A percentile compares a stretch with the other conserved stretches of the same genome.
These are phyloP conservation scores for Botrytis galanthina DNA, from an alignment of 2,329 filamentous ascomycete genomes.

Conservation along the genomic window DNA sequence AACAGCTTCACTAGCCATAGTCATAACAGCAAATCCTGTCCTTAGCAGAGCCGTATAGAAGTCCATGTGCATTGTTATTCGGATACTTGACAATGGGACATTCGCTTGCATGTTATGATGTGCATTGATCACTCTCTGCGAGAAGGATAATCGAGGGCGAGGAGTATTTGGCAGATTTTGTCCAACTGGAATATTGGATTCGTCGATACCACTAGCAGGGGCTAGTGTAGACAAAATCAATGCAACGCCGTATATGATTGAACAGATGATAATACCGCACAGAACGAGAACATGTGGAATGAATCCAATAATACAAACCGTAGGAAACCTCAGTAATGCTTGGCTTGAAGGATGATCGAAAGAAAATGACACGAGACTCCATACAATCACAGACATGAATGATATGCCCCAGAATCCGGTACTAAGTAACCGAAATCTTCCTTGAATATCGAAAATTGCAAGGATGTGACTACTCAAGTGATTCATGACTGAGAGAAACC, in stretches of 20 bases:
- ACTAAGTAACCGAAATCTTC: constrained; percentile 75
- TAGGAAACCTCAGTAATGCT: constrained; percentile 82
- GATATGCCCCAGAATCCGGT: constrained; percentile 87
- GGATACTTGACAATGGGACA: constrained; percentile 76
- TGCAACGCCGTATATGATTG: constrained; percentile 73
- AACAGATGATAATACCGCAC: constrained; percentile 72
- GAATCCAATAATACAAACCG: constrained; percentile 91
- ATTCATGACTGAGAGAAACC: constrained; percentile 84
- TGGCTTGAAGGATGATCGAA: constrained; percentile 58
- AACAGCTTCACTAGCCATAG: constrained; percentile 91
- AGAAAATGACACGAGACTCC: constrained; percentile 66
- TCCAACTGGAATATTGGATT: constrained; percentile 41
- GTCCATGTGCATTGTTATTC: constrained; percentile 83
- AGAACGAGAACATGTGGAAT: constrained; percentile 90
- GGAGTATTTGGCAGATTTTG: background rate
- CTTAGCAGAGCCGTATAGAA: constrained; percentile 90
- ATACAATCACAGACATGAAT: constrained; percentile 82
- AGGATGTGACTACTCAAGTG: constrained; percentile 82
- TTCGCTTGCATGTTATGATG: constrained; percentile 92
- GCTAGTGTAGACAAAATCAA: constrained; percentile 72
- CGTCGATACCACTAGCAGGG: constrained; percentile 30
- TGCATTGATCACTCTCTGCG: constrained; percentile 65
- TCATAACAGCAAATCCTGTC: constrained; percentile 82
- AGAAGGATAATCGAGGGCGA: constrained; percentile 44
- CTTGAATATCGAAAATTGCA: constrained; percentile 76